phyloP scores from a whole-genome alignment of 352 stramenopile species.

The Blastocystis sp. region DNA sequence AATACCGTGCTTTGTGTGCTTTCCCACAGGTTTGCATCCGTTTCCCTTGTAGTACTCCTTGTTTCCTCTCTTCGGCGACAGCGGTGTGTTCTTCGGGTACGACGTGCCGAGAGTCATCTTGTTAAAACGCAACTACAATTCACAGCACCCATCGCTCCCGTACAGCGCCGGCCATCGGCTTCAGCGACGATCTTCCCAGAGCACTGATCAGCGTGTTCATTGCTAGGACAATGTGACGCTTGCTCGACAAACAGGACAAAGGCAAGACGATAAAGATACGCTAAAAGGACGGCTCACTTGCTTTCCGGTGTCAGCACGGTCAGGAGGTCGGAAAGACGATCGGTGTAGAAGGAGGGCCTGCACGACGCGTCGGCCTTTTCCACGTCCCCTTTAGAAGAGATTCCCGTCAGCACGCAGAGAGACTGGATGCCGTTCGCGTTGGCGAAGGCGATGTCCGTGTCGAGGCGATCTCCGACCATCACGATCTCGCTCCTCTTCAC shows the following conservation, averaged over 20 bases:
- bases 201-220: constrained; percentile 44
- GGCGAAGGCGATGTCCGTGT: constrained; percentile 51
- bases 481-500: constrained; percentile 13
- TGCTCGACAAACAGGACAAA: neutral
- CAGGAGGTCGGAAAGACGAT: neutral
- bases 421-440: constrained; percentile 6
- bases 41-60: constrained; percentile 73
- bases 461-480: constrained; percentile 60
- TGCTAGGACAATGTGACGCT: neutral
- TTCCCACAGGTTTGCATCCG: constrained; percentile 47
- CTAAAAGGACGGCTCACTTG: neutral
- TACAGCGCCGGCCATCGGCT: constrained; percentile 59
- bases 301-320: neutral
- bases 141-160: neutral
- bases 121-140: constrained; percentile 60
- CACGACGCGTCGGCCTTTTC: neutral
- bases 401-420: constrained; percentile 33
- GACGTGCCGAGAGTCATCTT: constrained; percentile 60
- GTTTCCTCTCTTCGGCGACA: constrained; percentile 70
- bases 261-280: neutral
- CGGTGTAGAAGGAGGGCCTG: neutral
- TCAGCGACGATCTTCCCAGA: constrained; percentile 11
- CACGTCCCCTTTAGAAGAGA: constrained; percentile 22
- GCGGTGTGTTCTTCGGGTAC: constrained; percentile 58
- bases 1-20: constrained; percentile 57